phyloP scores from a whole-genome alignment of 495 filamentous ascomycete species.

The Annulohypoxylon moriforme region DNA sequence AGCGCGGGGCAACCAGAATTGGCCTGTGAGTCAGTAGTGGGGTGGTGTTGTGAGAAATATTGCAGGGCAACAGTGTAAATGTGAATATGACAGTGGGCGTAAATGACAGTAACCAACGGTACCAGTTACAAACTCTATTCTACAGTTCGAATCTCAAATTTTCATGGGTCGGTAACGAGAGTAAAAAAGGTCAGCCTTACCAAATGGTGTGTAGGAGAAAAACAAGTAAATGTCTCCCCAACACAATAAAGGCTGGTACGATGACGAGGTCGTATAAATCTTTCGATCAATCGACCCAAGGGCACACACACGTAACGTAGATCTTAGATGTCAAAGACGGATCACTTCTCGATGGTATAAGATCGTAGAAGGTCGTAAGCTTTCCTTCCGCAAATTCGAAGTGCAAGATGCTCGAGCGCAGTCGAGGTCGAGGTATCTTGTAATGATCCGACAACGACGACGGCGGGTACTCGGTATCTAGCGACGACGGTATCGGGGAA shows the following conservation, averaged over 20 bases:
- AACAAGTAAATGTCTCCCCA: conserved; percentile 99
- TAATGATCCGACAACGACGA: conserved; percentile 45
- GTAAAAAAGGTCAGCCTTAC: conserved; percentile 65
- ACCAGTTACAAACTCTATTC: not conserved
- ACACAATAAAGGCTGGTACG: conserved; percentile 55
- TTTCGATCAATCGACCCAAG: conserved; percentile 49
- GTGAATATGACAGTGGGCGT: not conserved
- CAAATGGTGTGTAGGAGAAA: conserved; percentile 80
- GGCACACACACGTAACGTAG: conserved; percentile 44
- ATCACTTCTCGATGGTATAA: conserved; percentile 30
- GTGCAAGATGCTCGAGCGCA: conserved; percentile 44
- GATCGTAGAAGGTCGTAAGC: conserved; percentile 23
- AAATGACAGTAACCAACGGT: not conserved
- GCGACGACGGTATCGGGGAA: conserved; percentile 45
- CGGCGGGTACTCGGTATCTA: conserved; percentile 41
- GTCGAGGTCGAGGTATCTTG: conserved; percentile 47
- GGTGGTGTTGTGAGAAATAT: not conserved
- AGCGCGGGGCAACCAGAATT: not conserved
- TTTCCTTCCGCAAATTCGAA: conserved; percentile 42
- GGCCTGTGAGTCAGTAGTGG: not conserved
- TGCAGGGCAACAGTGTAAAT: not conserved
- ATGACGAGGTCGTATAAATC: conserved; percentile 49
- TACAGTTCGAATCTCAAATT: not conserved
- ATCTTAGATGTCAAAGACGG: conserved; percentile 31
- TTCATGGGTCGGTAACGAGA: not conserved